Evolutionary conservation across 2,329 filamentous ascomycete genomes (phyloP), one percentile per base, ranked within the genome.

Genomic region (Penicillium sclerotiorum): DNA sequence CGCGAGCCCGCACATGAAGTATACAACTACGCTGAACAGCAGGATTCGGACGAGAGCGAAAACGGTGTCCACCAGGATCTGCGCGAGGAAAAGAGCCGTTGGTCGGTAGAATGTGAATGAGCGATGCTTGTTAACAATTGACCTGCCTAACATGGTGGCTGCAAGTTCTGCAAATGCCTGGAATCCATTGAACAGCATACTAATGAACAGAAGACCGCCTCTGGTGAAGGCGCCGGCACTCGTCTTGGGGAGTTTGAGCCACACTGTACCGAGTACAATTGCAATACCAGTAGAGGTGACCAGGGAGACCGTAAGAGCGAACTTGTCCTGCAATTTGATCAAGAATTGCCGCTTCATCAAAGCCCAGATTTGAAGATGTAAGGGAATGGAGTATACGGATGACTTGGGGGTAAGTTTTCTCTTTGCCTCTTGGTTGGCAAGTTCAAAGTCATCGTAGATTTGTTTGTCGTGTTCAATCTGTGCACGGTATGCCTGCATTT

Each of bases 141-240:
- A 80, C 8, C 90, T 80, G 1, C 87, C 89, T 13, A 85, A 73
- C 88, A 94, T 93, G 1, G 87, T 88, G 9, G 80, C 79, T 0
- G 80, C 87, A 0, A 95, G 73, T 68, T 95, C 90, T 0, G 86
- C 83, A 64, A 94, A 92, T 20, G 90, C 88, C 64, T 90, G 86
- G 70, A 95, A 93, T n/a, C 88, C 87, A 67, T 93, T 93, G 79
- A 93, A 93, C 4, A 95, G 73, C 1, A 95, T 80, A 18, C 87
- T 77, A 46, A 91, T 84, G 73, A 95, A 95, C 43, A 95, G 76
- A 1, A 93, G 81, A 75, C 89, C 90, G 55, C 89, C 89, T 66
- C 90, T 85, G 58, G 86, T 88, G 71, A 94, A 95, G 3, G 89
- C 88, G 32, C 86, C 89, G 25, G 83, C 82, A 1, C 75, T 79